Percentiles rank a stretch among this genome's conserved stretches.
Evolutionary conservation across 352 stramenopile species (phyloP).

Genomic region (Albugo candida): DNA sequence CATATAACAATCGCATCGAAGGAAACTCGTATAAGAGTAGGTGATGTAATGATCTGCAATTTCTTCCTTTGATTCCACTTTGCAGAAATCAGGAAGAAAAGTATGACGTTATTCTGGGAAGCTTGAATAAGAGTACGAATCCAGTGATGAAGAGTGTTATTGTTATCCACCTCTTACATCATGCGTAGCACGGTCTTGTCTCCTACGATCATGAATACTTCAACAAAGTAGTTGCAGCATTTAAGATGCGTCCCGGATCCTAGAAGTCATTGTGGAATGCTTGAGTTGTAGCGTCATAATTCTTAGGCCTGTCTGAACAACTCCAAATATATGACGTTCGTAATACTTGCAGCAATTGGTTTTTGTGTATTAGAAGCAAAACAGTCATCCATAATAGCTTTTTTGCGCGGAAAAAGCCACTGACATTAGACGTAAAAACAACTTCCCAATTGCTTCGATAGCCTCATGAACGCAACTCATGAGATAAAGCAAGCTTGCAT

Average conservation of each 20-base stretch:
- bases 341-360: slow-evolving; percentile 44
- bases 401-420: slow-evolving; percentile 45
- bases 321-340: slow-evolving; percentile 58
- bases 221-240: slow-evolving; percentile 16
- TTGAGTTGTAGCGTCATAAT: slow-evolving; percentile 38
- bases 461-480: slow-evolving; percentile 12
- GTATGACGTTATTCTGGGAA: no score
- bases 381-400: slow-evolving; percentile 58
- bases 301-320: slow-evolving; percentile 49
- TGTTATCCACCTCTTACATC: no score
- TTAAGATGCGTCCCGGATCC: slow-evolving; percentile 92
- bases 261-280: slow-evolving; percentile 54
- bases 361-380: slow-evolving; percentile 52
- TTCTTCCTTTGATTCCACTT: no score
- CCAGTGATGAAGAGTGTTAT: no score
- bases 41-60: no score
- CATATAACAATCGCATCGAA: no score
- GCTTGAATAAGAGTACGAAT: no score
- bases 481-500: slow-evolving; percentile 6
- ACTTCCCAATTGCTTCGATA: slow-evolving; percentile 22
- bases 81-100: no score
- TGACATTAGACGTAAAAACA: slow-evolving; percentile 4
- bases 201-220: not conserved
- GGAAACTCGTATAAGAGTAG: no score
- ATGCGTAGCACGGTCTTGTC: no score